phyloP scores from a whole-genome alignment of 2,329 filamentous ascomycete species.

The Mariannaea elegans region DNA sequence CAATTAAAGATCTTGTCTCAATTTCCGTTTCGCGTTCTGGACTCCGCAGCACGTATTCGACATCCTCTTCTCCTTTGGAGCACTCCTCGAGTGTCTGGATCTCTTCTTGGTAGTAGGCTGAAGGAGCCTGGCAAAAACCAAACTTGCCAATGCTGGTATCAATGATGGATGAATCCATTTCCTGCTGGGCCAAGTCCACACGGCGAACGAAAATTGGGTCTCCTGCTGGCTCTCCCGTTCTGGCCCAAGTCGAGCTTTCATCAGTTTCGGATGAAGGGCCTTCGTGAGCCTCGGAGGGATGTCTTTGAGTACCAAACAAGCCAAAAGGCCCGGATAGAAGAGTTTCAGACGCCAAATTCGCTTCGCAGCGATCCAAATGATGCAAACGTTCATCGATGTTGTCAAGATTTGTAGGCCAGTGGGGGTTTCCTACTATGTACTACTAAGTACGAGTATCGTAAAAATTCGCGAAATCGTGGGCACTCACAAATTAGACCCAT shows the following conservation, averaged over 20 bases:
- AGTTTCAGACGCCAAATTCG: background rate
- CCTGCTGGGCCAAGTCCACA: background rate
- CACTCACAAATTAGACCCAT: slow-evolving; percentile 15
- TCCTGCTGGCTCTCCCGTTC: background rate
- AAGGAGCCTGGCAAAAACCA: too few relatives aligned
- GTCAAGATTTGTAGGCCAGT: slow-evolving; percentile 7
- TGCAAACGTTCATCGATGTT: slow-evolving; percentile 5
- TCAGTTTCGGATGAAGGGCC: background rate
- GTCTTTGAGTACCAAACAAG: background rate
- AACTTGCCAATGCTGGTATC: background rate
- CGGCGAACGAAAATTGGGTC: background rate
- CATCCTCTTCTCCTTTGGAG: background rate
- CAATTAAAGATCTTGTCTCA: background rate
- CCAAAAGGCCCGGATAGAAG: slow-evolving; percentile 10
- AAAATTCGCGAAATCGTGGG: background rate
- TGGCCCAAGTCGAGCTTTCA: background rate
- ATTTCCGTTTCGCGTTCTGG: background rate
- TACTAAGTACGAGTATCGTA: background rate
- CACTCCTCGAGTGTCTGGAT: background rate
- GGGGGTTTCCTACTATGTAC: slow-evolving; percentile 14
- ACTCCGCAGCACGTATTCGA: background rate
- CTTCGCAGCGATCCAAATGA: slow-evolving; percentile 2
- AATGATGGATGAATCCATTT: background rate
- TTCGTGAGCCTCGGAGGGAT: too few relatives aligned
- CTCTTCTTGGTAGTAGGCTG: background rate